phyloP scores from a whole-genome alignment of 768 basidiomycete genomes.

The Zangia roseola region DNA sequence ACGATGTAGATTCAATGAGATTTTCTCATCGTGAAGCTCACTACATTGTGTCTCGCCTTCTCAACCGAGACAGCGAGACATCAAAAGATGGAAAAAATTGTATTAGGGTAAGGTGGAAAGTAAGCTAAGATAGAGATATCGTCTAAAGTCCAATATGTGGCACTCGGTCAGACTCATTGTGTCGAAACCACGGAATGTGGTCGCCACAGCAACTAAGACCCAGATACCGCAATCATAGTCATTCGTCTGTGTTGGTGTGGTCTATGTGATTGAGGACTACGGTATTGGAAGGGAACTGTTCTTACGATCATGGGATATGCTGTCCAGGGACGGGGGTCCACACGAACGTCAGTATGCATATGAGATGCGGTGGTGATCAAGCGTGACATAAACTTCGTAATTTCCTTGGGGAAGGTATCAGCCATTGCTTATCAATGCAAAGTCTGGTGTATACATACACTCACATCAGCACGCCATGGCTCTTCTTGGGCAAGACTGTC shows the following conservation, averaged over 20 bases:
- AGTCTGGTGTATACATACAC: no score
- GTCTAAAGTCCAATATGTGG: background rate
- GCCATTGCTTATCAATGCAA: no score
- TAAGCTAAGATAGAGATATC: background rate
- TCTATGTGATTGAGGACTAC: background rate
- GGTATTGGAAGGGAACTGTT: background rate
- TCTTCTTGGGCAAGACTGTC: slow-evolving; percentile 8
- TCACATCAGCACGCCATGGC: slow-evolving; percentile 1
- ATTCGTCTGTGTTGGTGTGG: slow-evolving; percentile 13
- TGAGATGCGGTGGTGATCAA: background rate
- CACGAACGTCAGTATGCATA: background rate
- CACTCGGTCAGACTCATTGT: slow-evolving; percentile 8
- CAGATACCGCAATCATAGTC: slow-evolving; percentile 26
- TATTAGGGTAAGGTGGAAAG: background rate
- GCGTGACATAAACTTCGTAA: background rate
- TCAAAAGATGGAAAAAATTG: no score
- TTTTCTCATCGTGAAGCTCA: no score
- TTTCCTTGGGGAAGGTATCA: background rate
- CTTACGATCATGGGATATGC: background rate
- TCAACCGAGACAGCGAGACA: no score
- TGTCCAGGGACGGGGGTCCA: background rate
- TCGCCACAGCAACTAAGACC: slow-evolving; percentile 23
- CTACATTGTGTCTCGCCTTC: no score
- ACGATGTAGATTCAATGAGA: no score
- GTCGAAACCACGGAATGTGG: slow-evolving; percentile 17